Conservation (phyloP, 345 rosid genomes). For the Eucalyptus urophylla region DNA sequence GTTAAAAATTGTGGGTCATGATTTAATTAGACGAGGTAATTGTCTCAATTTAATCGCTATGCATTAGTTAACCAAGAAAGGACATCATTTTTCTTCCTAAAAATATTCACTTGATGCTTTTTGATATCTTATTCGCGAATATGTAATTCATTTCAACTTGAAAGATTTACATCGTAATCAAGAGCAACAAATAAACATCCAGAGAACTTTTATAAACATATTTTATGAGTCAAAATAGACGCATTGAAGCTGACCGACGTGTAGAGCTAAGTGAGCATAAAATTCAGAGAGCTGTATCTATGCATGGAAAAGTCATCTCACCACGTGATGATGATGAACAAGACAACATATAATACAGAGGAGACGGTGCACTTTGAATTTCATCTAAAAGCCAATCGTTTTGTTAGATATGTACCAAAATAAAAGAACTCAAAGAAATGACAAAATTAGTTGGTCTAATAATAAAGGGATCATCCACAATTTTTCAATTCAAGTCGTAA, state of each 20-base stretch:
- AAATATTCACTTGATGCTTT: not conserved
- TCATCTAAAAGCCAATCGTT: not conserved
- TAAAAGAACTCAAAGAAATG: not conserved
- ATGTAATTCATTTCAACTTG: not conserved
- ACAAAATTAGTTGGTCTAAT: not conserved
- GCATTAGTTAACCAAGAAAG: not conserved
- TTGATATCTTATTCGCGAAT: not conserved
- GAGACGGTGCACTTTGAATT: not conserved
- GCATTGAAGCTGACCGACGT: not conserved
- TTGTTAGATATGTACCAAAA: not conserved
- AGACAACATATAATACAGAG: no score
- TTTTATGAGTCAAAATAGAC: not conserved
- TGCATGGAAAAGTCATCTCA: no score
- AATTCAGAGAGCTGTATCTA: no score
- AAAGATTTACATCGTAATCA: not conserved
- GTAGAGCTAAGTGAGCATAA: no score
- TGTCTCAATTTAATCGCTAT: not conserved
- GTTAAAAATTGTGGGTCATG: not conserved
- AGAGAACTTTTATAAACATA: not conserved
- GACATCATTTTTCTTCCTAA: not conserved
- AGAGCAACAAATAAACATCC: not conserved
- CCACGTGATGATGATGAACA: no score
- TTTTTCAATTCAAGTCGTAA: not conserved
- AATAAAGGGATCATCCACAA: not conserved
- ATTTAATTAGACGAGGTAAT: not conserved